A percentile compares a stretch with the other conserved stretches of the same genome.
These are phyloP conservation scores for Sordaria brevicollis DNA, from an alignment of 495 filamentous ascomycete genomes.

Conservation along the genomic window DNA sequence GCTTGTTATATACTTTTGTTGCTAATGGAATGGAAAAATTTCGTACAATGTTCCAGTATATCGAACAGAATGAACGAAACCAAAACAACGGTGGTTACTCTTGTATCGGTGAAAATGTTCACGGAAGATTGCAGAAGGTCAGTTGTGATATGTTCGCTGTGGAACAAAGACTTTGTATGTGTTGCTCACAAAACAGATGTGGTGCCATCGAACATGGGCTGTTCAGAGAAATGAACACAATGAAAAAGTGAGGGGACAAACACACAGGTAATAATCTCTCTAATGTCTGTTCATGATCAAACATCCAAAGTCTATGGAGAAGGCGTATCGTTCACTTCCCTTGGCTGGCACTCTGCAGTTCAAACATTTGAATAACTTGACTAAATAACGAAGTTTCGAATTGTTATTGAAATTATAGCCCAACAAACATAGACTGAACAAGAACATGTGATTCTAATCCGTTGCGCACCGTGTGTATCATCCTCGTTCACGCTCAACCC, in stretches of 20 bases:
- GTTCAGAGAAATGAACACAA: not conserved
- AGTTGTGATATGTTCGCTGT: not conserved
- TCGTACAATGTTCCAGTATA: not conserved
- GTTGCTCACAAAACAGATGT: not conserved
- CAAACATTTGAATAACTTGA: not conserved
- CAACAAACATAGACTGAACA: not conserved
- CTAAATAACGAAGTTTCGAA: not conserved
- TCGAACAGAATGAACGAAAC: too few relatives aligned
- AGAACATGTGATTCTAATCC: not conserved
- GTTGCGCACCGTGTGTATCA: not conserved
- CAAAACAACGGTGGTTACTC: not conserved
- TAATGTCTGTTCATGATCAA: not conserved
- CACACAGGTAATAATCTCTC: not conserved
- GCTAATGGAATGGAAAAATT: not conserved
- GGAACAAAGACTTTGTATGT: not conserved
- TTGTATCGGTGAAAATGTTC: not conserved
- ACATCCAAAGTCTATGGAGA: not conserved
- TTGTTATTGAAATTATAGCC: not conserved
- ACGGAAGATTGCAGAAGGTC: not conserved
- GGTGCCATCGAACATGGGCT: not conserved
- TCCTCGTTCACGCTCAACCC: not conserved
- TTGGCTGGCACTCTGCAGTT: not conserved
- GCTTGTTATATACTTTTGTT: not conserved
- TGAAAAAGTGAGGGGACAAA: not conserved
- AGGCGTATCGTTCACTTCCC: not conserved